A percentile compares a stretch with the other conserved stretches of the same genome.
Evolutionary conservation across 2,329 filamentous ascomycete species (phyloP).

Genomic region (Colletotrichum limetticola): DNA sequence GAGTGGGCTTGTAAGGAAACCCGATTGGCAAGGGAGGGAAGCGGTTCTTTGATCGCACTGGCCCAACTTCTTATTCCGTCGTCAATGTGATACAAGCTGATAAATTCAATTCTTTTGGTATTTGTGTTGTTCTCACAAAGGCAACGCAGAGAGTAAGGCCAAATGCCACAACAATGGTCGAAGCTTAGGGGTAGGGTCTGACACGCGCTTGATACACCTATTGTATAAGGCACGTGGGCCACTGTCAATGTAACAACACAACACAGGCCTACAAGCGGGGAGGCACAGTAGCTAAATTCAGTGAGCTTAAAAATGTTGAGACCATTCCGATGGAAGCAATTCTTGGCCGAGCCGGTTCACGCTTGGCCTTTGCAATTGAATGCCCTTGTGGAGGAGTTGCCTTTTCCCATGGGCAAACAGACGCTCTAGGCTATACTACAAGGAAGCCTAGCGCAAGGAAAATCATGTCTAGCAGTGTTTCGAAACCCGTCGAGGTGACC

Average conservation of each 20-base stretch:
- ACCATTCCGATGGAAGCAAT: neutral
- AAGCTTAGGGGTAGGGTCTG: neutral
- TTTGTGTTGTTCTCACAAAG: neutral
- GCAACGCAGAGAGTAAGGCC: neutral
- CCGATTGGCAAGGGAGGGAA: too few relatives aligned
- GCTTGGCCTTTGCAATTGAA: neutral
- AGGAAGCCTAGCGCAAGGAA: neutral
- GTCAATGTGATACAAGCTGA: neutral
- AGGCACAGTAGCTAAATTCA: neutral
- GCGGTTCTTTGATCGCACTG: too few relatives aligned
- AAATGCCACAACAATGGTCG: neutral
- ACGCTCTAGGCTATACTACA: neutral
- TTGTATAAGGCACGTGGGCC: neutral
- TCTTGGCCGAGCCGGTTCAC: neutral
- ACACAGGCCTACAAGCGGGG: neutral
- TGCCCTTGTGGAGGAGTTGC: neutral
- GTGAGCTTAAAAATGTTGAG: neutral
- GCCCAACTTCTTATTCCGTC: too few relatives aligned
- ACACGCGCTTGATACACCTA: constrained; percentile 17
- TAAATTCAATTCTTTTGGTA: neutral
- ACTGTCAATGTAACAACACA: neutral
- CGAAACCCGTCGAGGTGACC: neutral
- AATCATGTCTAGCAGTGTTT: neutral
- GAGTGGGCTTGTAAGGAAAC: too few relatives aligned
- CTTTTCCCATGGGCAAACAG: neutral